A percentile compares a stretch with the other conserved stretches of the same genome.
These are phyloP conservation scores for Aphanomyces euteiches DNA, from an alignment of 352 stramenopile genomes.

Conservation along the genomic window DNA sequence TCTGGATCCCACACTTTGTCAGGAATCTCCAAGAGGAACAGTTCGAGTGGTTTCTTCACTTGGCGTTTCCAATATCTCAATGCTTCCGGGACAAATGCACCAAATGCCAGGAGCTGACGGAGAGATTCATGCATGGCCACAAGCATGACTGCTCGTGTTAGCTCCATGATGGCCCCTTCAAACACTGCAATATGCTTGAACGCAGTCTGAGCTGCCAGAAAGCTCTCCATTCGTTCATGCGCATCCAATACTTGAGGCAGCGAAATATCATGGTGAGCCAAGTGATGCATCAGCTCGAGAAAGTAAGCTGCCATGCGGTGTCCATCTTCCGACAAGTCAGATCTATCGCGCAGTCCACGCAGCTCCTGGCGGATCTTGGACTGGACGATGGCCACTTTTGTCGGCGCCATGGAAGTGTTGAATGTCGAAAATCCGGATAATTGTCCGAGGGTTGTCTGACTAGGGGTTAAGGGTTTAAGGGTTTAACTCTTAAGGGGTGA, in stretches of 20 bases:
- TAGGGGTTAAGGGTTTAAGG: no score
- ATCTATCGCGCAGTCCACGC: neutral
- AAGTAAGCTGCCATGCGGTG: neutral
- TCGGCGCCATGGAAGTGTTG: conserved; percentile 39
- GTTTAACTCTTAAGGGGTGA: no score
- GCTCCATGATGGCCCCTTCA: conserved; percentile 17
- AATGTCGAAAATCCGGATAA: no score
- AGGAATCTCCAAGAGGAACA: neutral
- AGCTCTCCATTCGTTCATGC: neutral
- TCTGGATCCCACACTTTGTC: conserved; percentile 13
- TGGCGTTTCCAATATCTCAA: conserved; percentile 26
- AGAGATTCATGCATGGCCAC: neutral
- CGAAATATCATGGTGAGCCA: neutral
- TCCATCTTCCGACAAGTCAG: neutral
- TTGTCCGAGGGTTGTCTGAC: no score
- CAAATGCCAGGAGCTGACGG: neutral
- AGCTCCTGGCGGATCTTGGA: conserved; percentile 11
- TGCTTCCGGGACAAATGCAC: neutral
- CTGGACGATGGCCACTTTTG: neutral
- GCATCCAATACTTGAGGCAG: neutral
- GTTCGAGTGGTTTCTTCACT: conserved; percentile 10
- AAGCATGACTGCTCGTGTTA: neutral
- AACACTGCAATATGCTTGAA: neutral
- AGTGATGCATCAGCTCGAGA: conserved; percentile 14
- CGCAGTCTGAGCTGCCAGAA: neutral